Conservation (phyloP, 192 early-diverging fungal genomes). For the Glomus cerebriforme region DNA sequence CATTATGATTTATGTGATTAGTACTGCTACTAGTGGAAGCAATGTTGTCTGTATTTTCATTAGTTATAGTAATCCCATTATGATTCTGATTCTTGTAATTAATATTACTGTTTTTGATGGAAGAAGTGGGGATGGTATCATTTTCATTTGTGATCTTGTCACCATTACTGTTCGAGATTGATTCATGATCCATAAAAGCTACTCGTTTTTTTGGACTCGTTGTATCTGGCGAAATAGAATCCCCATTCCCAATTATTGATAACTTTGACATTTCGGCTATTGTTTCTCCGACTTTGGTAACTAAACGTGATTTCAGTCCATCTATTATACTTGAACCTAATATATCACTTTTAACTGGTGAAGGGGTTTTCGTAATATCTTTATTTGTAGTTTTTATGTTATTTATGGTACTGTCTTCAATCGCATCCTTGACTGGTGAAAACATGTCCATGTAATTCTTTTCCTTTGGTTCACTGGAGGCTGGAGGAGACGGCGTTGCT, state of each 20-base stretch:
- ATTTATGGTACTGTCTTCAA: background rate
- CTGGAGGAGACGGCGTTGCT: background rate
- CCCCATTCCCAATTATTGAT: no score
- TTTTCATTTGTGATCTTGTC: no score
- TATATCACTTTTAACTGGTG: background rate
- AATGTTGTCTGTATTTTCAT: background rate
- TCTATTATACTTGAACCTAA: no score
- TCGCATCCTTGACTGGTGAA: conserved; percentile 46
- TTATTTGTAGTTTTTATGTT: background rate
- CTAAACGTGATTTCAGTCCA: no score
- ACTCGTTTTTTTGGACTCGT: no score
- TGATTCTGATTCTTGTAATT: background rate
- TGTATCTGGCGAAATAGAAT: no score
- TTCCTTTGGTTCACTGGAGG: conserved; percentile 11
- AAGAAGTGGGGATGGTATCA: background rate
- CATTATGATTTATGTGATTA: background rate
- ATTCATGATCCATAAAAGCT: no score
- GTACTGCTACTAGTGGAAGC: background rate
- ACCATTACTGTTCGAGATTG: no score
- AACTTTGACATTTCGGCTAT: no score
- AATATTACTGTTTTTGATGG: background rate
- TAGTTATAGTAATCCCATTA: background rate
- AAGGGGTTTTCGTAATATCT: background rate
- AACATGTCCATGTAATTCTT: conserved; percentile 53
- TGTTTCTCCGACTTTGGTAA: no score